These are phyloP conservation scores for Syncephalastrum racemosum DNA, from an alignment of 371 early-diverging fungal genomes.

Conservation along the genomic window DNA sequence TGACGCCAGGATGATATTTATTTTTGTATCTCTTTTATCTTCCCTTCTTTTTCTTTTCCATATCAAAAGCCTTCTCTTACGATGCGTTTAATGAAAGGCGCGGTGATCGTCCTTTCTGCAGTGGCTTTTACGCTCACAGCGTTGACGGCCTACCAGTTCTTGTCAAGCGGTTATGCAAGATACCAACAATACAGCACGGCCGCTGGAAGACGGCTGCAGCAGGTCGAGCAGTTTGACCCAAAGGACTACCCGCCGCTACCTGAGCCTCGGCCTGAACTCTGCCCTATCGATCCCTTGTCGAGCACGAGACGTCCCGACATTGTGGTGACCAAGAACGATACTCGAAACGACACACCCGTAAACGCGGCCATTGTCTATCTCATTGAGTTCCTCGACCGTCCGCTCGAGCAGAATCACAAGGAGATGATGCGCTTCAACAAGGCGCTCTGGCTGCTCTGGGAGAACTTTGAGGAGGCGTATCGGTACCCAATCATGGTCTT, in stretches of 20 bases:
- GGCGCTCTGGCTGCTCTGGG: slow-evolving; percentile 15
- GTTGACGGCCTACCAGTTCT: not conserved
- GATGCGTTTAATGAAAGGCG: slow-evolving; percentile 11
- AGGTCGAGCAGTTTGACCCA: slow-evolving; percentile 1
- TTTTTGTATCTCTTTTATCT: not conserved
- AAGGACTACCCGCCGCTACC: slow-evolving; percentile 13
- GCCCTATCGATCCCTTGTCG: slow-evolving; percentile 13
- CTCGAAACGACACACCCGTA: slow-evolving; percentile 3
- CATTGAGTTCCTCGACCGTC: slow-evolving; percentile 20
- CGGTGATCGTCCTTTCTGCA: not conserved
- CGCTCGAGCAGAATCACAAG: slow-evolving; percentile 16
- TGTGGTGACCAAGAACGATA: slow-evolving; percentile 4
- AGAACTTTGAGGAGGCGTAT: slow-evolving; percentile 18
- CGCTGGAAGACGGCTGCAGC: not conserved
- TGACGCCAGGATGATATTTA: not conserved
- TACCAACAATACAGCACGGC: not conserved
- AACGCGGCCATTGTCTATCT: slow-evolving; percentile 21
- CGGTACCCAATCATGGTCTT: slow-evolving; percentile 19
- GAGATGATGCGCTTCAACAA: slow-evolving; percentile 21
- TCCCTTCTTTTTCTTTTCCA: too few relatives aligned
- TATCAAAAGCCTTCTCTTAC: not conserved
- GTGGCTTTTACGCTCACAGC: not conserved
- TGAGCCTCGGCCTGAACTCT: not conserved
- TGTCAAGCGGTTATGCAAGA: not conserved
- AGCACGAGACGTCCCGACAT: slow-evolving; percentile 8